A percentile compares a stretch with the other conserved stretches of the same genome.
phyloP scores from a whole-genome alignment of 1,139 yeast genomes.

The Casaregolazyma suthepensis region DNA sequence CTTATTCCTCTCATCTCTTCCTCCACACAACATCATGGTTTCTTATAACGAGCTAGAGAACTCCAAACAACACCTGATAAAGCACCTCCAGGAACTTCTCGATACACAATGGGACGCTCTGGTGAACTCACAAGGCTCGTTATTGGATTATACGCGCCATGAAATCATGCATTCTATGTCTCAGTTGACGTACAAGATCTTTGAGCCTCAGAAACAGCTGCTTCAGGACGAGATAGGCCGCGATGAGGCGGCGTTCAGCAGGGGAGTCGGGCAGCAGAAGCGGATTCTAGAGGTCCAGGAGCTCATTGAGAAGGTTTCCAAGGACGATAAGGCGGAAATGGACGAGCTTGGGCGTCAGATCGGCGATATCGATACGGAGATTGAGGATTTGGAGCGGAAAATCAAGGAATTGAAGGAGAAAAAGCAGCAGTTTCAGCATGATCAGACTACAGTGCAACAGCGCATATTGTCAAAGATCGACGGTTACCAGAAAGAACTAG shows the following conservation, averaged over 20 bases:
- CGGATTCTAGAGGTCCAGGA: slow-evolving; percentile 9
- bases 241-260: not conserved
- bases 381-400: slow-evolving; percentile 4
- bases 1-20: not conserved
- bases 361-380: not conserved
- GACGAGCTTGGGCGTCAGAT: not conserved
- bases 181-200: slow-evolving; percentile 11
- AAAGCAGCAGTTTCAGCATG: slow-evolving; percentile 9
- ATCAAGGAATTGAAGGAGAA: slow-evolving; percentile 10
- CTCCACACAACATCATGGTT: not conserved
- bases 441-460: slow-evolving; percentile 10
- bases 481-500: slow-evolving; percentile 13
- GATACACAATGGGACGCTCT: slow-evolving; percentile 25
- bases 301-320: slow-evolving; percentile 11
- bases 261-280: not conserved
- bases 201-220: slow-evolving; percentile 3
- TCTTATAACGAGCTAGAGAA: not conserved
- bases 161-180: slow-evolving; percentile 20
- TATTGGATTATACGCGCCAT: slow-evolving; percentile 17
- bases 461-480: slow-evolving; percentile 13
- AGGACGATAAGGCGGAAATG: slow-evolving; percentile 8
- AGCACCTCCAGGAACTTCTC: slow-evolving; percentile 19
- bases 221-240: not conserved
- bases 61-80: slow-evolving; percentile 10
- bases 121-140: slow-evolving; percentile 16